Evolutionary conservation across 2,329 filamentous ascomycete species (phyloP).

Genomic region (Fusarium tuaranense): DNA sequence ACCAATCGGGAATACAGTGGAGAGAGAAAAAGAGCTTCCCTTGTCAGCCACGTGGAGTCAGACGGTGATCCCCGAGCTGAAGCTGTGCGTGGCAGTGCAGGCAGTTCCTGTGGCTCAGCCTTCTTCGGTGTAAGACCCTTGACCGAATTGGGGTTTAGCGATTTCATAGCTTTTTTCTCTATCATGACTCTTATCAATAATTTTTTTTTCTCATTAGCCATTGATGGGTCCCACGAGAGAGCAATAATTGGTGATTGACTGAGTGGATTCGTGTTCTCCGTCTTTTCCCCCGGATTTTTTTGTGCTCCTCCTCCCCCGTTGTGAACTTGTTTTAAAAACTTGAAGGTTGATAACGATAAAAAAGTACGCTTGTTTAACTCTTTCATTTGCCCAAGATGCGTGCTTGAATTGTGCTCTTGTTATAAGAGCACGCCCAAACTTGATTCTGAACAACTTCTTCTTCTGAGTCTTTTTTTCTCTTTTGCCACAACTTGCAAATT

Average conservation of each 20-base stretch:
- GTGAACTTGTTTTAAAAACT: slow-evolving; percentile 9
- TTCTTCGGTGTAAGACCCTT: neutral
- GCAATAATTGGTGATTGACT: slow-evolving; percentile 12
- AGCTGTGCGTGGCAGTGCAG: slow-evolving; percentile 22
- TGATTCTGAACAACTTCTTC: slow-evolving; percentile 4
- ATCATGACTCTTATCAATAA: neutral
- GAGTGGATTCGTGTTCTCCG: slow-evolving; percentile 15
- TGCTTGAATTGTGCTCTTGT: slow-evolving; percentile 31
- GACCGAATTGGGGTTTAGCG: slow-evolving; percentile 29
- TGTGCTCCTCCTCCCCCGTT: neutral
- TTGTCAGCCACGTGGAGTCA: slow-evolving; percentile 31
- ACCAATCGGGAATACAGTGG: slow-evolving; percentile 41
- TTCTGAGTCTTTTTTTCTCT: too few relatives aligned
- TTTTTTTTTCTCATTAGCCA: slow-evolving; percentile 2
- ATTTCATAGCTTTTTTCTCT: slow-evolving; percentile 16
- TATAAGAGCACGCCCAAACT: slow-evolving; percentile 6
- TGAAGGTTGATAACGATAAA: neutral
- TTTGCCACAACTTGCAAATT: slow-evolving; percentile 13
- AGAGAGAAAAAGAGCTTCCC: neutral
- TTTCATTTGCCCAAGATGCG: slow-evolving; percentile 25
- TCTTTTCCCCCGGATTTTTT: slow-evolving; percentile 22
- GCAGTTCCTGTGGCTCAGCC: slow-evolving; percentile 13
- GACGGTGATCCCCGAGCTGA: slow-evolving; percentile 22
- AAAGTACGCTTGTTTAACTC: neutral
- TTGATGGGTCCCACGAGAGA: slow-evolving; percentile 10